Percentiles rank a stretch among this genome's conserved stretches.
Conservation (phyloP, 1,139 yeast genomes). For the Suhomyces wounanorum region DNA sequence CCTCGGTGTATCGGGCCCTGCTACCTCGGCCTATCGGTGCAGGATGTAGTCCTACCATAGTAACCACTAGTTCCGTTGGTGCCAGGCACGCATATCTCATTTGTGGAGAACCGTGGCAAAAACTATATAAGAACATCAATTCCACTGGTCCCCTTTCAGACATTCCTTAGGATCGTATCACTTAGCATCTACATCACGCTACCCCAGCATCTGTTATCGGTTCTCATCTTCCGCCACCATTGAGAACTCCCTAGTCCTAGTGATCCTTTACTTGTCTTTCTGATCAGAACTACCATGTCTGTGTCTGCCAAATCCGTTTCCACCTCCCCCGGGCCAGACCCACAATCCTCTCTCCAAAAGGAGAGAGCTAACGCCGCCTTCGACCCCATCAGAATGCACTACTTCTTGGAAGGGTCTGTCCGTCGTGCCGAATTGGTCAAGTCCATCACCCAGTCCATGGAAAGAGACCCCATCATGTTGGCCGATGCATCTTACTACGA, state of each 20-base stretch:
- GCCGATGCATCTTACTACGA: conserved; percentile 41
- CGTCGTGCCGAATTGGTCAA: conserved; percentile 35
- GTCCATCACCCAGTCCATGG: conserved; percentile 39
- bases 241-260: not conserved
- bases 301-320: conserved; percentile 17
- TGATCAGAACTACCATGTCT: conserved; percentile 12
- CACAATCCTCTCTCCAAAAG: conserved; percentile 31
- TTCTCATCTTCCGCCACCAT: not conserved
- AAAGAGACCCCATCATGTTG: conserved; percentile 45
- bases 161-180: not conserved
- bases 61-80: not conserved
- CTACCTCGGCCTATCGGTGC: conserved; percentile 2
- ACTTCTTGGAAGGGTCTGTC: conserved; percentile 43
- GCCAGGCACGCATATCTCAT: not conserved
- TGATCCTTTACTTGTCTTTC: not conserved
- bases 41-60: not conserved
- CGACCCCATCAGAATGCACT: conserved; percentile 39
- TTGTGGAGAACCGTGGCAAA: conserved; percentile 4
- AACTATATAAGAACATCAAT: conserved; percentile 7
- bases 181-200: not conserved
- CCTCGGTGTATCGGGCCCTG: not conserved
- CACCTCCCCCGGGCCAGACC: conserved; percentile 37
- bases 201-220: not conserved
- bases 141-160: not conserved
- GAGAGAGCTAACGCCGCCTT: conserved; percentile 36